Evolutionary conservation across 805 yeast species (phyloP).

Genomic region (Lipomyces anomalus): DNA sequence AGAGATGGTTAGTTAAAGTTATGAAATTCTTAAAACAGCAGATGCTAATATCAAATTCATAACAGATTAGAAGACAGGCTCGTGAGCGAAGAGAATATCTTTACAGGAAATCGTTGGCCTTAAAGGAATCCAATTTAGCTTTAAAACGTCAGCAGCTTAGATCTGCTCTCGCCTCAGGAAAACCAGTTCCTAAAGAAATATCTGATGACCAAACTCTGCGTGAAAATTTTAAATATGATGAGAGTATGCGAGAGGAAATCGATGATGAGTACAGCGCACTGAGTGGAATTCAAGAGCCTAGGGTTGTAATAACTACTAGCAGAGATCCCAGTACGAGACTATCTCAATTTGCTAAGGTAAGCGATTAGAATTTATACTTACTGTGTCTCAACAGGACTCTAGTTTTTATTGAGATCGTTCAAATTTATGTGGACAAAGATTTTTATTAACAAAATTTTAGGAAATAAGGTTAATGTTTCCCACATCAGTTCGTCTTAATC

Average conservation of each 20-base stretch:
- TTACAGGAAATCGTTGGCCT: constrained; percentile 79
- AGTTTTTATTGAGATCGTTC: too few relatives aligned
- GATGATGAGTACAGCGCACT: constrained; percentile 90
- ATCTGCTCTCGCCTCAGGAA: constrained; percentile 86
- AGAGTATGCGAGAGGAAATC: constrained; percentile 52
- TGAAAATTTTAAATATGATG: constrained; percentile 80
- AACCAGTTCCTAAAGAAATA: constrained; percentile 79
- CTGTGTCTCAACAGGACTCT: too few relatives aligned
- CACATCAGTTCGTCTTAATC: constrained; percentile 76
- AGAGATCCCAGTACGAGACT: constrained; percentile 83
- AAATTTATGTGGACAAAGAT: too few relatives aligned
- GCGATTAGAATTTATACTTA: background rate
- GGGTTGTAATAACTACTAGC: constrained; percentile 86
- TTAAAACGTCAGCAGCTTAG: constrained; percentile 82
- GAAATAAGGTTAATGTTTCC: constrained; percentile 89
- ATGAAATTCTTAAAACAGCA: too few relatives aligned
- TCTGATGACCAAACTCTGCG: constrained; percentile 82
- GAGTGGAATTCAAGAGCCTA: constrained; percentile 86
- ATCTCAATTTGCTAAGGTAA: constrained; percentile 73
- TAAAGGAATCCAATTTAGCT: constrained; percentile 79
- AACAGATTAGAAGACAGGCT: constrained; percentile 86
- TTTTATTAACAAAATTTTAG: constrained; percentile 9
- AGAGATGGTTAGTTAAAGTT: too few relatives aligned
- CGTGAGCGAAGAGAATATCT: constrained; percentile 93
- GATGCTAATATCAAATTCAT: too few relatives aligned